Evolutionary conservation across 495 filamentous ascomycete species (phyloP), one percentile per base, ranked within the genome.

Genomic region (Daldinia bambusicola): DNA sequence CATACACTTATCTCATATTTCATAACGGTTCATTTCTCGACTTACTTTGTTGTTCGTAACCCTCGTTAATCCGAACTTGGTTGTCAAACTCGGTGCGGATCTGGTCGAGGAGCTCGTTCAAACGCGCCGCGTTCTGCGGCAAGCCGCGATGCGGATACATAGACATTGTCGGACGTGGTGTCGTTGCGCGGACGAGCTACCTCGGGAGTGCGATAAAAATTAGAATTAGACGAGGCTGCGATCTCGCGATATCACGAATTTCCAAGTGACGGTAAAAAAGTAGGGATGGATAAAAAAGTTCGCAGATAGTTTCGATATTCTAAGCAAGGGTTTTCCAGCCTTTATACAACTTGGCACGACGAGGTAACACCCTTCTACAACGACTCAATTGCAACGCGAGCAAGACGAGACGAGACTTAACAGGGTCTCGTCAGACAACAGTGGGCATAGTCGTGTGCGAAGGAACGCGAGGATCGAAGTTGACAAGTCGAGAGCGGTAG

Each of bases 111-210:
- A 98, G 87, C 83, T 99, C 95, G 69, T 88, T 93, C 70, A 98
- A 83, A 61, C 95, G 94, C 72, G 67, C 74, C 31, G 57, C 86
- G 85, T 83, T 89, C 90, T 73, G 78, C 79, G 65, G 81, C 85
- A 97, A 89, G 72, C 90, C 91, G 78, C 93, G 92, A 84, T 94
- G 93, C 82, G 91, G 93, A 79, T 98, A 97, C 94, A 99, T 97
- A 65, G 85, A 88, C 87, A 89, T 89, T 71, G 63, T 69, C 53
- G 57, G 12, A 55, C 41, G 22, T 56, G n/a, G 22, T 48, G 55
- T 72, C 38, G 61, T 32, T 36, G 53, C 63, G 65, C 52, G 43
- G 40, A 60, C 14, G 36, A 12, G 16, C 16, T 55, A 52, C 22
- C 6, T 30, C 37, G 32, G 36, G 40, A 64, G 53, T 40, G 38